phyloP scores from a whole-genome alignment of 768 basidiomycete genomes.

The Lactarius indigo region DNA sequence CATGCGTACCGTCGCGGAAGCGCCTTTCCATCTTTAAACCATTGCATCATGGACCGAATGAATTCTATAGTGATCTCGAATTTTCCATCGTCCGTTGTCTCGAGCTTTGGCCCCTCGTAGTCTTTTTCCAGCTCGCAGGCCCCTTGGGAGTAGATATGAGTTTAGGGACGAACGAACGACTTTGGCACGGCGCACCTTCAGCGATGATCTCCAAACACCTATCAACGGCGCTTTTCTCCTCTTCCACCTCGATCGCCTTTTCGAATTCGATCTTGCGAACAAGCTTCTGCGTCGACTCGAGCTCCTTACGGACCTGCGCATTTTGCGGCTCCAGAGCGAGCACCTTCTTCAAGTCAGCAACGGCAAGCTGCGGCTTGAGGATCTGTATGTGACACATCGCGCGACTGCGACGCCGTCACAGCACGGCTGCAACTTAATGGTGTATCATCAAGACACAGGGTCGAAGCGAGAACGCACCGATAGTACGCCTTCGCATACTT shows the following conservation, averaged over 20 bases:
- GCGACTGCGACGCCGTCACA: constrained; percentile 47
- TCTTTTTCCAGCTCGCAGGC: constrained; percentile 72
- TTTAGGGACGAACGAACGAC: not conserved
- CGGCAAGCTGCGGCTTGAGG: constrained; percentile 79
- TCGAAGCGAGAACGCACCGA: constrained; percentile 45
- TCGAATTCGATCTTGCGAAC: constrained; percentile 89
- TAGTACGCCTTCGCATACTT: constrained; percentile 90
- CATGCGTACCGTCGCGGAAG: constrained; percentile 86
- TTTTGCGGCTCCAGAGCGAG: constrained; percentile 84
- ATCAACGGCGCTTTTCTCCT: constrained; percentile 73
- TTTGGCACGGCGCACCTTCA: constrained; percentile 50
- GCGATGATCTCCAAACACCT: constrained; percentile 76
- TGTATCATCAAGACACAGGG: not conserved
- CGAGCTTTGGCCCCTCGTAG: constrained; percentile 74
- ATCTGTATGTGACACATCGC: constrained; percentile 90
- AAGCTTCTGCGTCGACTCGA: constrained; percentile 87
- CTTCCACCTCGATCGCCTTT: constrained; percentile 93
- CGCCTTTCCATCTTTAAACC: constrained; percentile 95
- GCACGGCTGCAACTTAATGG: constrained; percentile 4
- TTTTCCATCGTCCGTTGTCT: constrained; percentile 55
- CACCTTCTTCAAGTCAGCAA: constrained; percentile 85
- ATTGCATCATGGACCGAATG: constrained; percentile 79
- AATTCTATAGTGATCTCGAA: constrained; percentile 76
- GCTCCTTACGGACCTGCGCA: constrained; percentile 70
- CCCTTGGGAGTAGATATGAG: constrained; percentile 39